A percentile compares a stretch with the other conserved stretches of the same genome.
Conservation (phyloP, 208 protist species). For the Crithidia acanthocephali region DNA sequence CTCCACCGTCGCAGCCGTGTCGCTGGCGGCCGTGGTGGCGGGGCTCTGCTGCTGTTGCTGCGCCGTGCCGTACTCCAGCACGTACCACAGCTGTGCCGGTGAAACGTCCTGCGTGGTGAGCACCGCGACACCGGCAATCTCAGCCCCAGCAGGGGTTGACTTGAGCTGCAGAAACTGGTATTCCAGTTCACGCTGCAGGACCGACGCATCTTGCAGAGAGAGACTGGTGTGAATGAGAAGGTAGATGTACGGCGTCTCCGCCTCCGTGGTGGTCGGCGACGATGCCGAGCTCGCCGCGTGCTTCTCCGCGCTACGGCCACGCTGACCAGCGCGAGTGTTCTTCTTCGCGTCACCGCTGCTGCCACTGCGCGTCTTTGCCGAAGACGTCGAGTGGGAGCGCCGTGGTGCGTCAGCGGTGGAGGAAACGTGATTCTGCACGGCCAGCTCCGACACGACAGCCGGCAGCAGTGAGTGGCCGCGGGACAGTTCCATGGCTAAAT, state of each 20-base stretch:
- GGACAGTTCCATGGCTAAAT: slow-evolving; percentile 13
- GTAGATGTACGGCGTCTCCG: slow-evolving; percentile 12
- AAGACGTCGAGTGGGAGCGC: neutral
- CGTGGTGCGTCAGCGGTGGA: neutral
- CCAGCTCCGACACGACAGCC: slow-evolving; percentile 17
- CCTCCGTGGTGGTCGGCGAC: neutral
- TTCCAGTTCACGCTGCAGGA: slow-evolving; percentile 32
- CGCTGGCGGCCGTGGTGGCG: neutral
- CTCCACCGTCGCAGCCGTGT: neutral
- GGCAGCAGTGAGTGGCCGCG: slow-evolving; percentile 19
- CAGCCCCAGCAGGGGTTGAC: slow-evolving; percentile 16
- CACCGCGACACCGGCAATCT: slow-evolving; percentile 25
- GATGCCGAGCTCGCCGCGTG: neutral
- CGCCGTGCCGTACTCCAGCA: slow-evolving; percentile 14
- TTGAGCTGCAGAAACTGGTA: slow-evolving; percentile 27
- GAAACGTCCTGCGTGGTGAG: slow-evolving; percentile 27
- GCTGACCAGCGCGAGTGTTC: neutral
- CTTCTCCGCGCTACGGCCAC: neutral
- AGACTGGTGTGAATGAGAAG: slow-evolving; percentile 34
- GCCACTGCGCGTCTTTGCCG: neutral
- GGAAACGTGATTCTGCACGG: neutral
- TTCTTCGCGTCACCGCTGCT: neutral
- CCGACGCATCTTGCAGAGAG: slow-evolving; percentile 22
- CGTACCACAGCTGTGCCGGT: slow-evolving; percentile 20
- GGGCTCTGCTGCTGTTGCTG: neutral